Percentiles rank a stretch among this genome's conserved stretches.
phyloP scores from a whole-genome alignment of 768 basidiomycete species.

The Panellus pusillus region DNA sequence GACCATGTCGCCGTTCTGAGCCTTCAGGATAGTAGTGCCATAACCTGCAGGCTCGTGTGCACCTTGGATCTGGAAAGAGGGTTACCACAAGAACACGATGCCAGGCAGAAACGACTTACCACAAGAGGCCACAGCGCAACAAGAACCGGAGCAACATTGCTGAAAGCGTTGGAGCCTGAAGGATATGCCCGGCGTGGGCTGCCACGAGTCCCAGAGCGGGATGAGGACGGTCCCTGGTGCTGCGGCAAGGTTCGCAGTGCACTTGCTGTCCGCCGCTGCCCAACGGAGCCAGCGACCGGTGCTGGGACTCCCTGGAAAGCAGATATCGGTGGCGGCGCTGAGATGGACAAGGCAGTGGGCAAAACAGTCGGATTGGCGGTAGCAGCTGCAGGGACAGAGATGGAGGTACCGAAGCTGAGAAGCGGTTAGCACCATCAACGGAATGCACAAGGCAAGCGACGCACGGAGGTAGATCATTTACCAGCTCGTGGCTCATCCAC shows the following conservation, averaged over 20 bases:
- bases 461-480: neutral
- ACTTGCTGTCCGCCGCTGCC: neutral
- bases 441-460: neutral
- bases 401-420: too few relatives aligned
- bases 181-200: neutral
- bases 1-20: neutral
- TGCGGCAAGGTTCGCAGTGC: constrained; percentile 3
- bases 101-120: neutral
- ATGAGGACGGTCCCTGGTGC: neutral
- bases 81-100: too few relatives aligned
- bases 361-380: neutral
- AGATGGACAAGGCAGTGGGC: too few relatives aligned
- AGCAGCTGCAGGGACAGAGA: neutral
- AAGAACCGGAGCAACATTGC: neutral
- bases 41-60: constrained; percentile 4
- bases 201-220: neutral
- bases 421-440: too few relatives aligned
- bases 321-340: neutral
- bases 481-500: neutral
- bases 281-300: neutral
- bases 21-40: neutral
- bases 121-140: neutral
- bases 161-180: neutral
- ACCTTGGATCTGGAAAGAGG: neutral
- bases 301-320: neutral